phyloP scores from a whole-genome alignment of 805 yeast species.

The Candida sonorensis region DNA sequence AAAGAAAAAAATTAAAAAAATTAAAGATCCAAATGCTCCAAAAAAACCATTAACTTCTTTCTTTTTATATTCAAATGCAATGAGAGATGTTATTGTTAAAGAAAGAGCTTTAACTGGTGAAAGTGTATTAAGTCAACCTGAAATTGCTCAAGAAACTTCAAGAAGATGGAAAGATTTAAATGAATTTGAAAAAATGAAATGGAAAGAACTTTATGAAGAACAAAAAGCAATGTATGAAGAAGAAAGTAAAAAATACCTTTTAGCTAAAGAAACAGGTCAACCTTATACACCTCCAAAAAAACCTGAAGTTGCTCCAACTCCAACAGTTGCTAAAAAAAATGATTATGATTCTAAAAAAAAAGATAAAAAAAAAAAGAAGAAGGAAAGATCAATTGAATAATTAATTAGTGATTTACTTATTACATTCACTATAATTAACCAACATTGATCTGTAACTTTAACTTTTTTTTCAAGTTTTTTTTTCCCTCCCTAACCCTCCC shows the following conservation, averaged over 20 bases:
- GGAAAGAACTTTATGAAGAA: conserved; percentile 55
- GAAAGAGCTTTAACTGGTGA: conserved; percentile 56
- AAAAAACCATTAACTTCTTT: conserved; percentile 88
- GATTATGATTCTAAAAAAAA: conserved; percentile 39
- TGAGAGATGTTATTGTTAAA: conserved; percentile 63
- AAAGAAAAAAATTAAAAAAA: conserved; percentile 46
- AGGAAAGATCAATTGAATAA: conserved; percentile 23
- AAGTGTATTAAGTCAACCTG: conserved; percentile 64
- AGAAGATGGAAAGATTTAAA: conserved; percentile 70
- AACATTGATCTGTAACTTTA: neutral
- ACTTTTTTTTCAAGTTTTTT: too few relatives aligned
- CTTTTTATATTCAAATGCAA: conserved; percentile 69
- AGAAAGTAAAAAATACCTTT: conserved; percentile 24
- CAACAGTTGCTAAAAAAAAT: conserved; percentile 12
- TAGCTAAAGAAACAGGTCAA: conserved; percentile 23
- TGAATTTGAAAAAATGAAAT: conserved; percentile 62
- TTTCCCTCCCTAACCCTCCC: too few relatives aligned
- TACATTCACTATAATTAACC: too few relatives aligned
- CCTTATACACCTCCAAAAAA: conserved; percentile 23
- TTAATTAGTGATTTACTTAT: too few relatives aligned
- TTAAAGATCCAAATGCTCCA: conserved; percentile 87
- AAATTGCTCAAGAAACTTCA: conserved; percentile 72
- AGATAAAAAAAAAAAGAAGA: conserved; percentile 49
- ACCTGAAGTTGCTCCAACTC: conserved; percentile 18
- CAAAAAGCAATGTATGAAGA: conserved; percentile 32